Base-by-base conservation (phyloP, 768 basidiomycete genomes). In the Xerocomus brunneocitrinus region DNA sequence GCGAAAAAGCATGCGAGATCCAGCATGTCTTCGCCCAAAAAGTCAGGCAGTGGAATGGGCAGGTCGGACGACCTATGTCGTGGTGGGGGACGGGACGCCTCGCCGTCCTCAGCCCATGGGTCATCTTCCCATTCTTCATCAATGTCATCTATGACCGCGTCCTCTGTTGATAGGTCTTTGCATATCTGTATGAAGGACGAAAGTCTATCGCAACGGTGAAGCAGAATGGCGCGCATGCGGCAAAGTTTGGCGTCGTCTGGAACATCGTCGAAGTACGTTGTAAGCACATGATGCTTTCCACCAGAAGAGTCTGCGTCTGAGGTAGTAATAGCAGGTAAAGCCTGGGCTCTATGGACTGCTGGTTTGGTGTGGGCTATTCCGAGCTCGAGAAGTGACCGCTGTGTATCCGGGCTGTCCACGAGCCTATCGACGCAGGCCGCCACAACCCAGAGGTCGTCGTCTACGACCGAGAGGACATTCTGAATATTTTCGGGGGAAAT, bases 381-480 rank as follows among this genome's bases (percentile, higher is more conserved):
- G 27, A 83, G 66, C 35, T 81, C 73, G 25, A 91, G 74, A 28
- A 93, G 72, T 8, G 73, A 72, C 47, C 75, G 75, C 58, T 91
- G 84, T 13, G 81, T 68, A 49, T 65, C 66, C 22, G 76, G 70
- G 64, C 83, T 74, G 56, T 85, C 74, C n/a, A 86, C 71, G 25
- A 86, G 67, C 52, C 85, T 76, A 71, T 91, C 89, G 25, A 76
- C 72, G 60, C 82, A 87, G 3, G 89, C 88, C n/a, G 85, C 81
- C 35, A 78, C 79, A 14, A 84, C 85, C 89, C 90, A 93, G 8
- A 84, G 70, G 67, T 93, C 86, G 61, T 91, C 83, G 39, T 73
- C 68, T 38, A 87, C 71, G 24, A 71, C 60, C 8, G 67, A 71
- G 19, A 94, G 76, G 19, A 76, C 61, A 24, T 78, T 62, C 24